Percentiles rank a stretch among this genome's conserved stretches.
phyloP scores from a whole-genome alignment of 2,329 filamentous ascomycete genomes.

The Cladophialophora immunda region DNA sequence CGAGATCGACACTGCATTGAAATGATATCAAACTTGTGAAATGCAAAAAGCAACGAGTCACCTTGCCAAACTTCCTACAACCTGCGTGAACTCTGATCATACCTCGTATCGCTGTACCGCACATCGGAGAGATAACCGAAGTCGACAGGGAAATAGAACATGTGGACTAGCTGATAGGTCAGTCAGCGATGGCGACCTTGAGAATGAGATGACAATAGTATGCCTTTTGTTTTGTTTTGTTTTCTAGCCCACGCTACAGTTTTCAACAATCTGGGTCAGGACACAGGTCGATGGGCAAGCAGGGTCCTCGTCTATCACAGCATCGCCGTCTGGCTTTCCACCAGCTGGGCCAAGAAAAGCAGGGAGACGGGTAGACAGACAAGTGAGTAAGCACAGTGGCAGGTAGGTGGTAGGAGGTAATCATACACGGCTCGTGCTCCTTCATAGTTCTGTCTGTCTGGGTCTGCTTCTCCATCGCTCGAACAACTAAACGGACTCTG shows the following conservation, averaged over 20 bases:
- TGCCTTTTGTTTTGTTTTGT: too few species aligned
- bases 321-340: neutral
- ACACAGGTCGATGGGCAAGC: too few species aligned
- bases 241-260: too few species aligned
- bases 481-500: neutral
- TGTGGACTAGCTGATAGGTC: too few species aligned
- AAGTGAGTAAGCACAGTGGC: neutral
- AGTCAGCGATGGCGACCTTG: too few species aligned
- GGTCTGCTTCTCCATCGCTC: neutral
- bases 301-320: neutral
- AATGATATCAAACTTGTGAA: slow-evolving; percentile 14
- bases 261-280: too few species aligned
- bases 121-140: too few species aligned
- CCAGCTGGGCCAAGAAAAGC: neutral
- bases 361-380: neutral
- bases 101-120: neutral
- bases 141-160: too few species aligned
- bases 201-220: too few species aligned
- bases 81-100: neutral
- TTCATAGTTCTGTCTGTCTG: neutral
- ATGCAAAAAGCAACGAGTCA: neutral
- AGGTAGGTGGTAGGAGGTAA: neutral
- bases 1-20: slow-evolving; percentile 23
- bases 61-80: neutral
- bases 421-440: neutral